phyloP scores from a whole-genome alignment of 1,284 basidiomycete species.

The Rhodotorula mucilaginosa region DNA sequence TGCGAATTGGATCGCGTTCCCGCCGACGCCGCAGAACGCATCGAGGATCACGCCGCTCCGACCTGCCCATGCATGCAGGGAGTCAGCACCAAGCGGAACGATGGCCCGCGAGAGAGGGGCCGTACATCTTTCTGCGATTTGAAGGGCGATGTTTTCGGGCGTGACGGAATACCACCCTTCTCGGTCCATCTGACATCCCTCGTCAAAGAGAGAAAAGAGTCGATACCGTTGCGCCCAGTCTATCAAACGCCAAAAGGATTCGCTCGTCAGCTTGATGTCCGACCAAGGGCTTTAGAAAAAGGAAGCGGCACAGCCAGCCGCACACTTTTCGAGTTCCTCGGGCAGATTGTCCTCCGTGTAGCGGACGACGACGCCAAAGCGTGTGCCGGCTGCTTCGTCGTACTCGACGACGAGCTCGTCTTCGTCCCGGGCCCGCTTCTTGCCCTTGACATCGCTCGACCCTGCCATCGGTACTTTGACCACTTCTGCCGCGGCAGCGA shows the following conservation, averaged over 20 bases:
- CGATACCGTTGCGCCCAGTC: constrained; percentile 81
- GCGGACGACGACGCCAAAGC: constrained; percentile 16
- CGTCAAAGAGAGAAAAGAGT: constrained; percentile 74
- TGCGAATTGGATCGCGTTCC: constrained; percentile 96
- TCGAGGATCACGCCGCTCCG: constrained; percentile 62
- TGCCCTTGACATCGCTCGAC: constrained; percentile 23
- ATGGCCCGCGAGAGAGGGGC: constrained; percentile 7
- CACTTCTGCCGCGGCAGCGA: background rate
- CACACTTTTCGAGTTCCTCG: constrained; percentile 39
- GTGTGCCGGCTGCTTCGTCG: constrained; percentile 12
- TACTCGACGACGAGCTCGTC: background rate
- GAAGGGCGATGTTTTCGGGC: constrained; percentile 82
- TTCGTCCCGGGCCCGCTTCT: constrained; percentile 28
- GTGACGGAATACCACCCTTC: constrained; percentile 96
- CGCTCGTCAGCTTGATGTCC: background rate
- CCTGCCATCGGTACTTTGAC: background rate
- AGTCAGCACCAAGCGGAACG: background rate
- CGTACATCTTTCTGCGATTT: constrained; percentile 84
- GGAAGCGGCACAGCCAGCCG: background rate
- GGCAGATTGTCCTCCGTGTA: constrained; percentile 30
- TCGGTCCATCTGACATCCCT: constrained; percentile 54
- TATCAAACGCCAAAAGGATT: constrained; percentile 47
- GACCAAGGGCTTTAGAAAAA: too few species aligned
- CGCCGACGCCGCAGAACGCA: constrained; percentile 96
- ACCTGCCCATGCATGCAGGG: constrained; percentile 42